Conservation (phyloP, 768 basidiomycete genomes). For the Rhizopogon roseolus region DNA sequence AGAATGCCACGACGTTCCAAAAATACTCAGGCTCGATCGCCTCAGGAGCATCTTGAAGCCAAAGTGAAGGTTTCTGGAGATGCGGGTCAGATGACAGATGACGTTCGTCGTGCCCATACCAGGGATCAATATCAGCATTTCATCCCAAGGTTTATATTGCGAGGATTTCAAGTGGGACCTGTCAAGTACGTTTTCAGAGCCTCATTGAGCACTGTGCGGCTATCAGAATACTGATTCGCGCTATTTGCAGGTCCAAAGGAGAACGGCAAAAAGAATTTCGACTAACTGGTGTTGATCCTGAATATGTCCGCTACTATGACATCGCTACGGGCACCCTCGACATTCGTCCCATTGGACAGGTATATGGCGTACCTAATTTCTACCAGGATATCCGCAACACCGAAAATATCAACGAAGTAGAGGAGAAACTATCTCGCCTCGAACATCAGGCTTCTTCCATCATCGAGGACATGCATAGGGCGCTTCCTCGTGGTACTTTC, state of each 20-base stretch:
- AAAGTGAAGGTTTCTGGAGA: too few species aligned
- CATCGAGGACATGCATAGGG: constrained; percentile 13
- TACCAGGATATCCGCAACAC: constrained; percentile 20
- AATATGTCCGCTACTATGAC: constrained; percentile 7
- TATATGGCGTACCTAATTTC: constrained; percentile 15
- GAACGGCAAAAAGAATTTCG: constrained; percentile 5
- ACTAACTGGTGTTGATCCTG: constrained; percentile 5
- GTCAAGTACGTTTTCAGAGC: neutral
- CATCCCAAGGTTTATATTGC: constrained; percentile 9
- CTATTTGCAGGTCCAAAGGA: constrained; percentile 1
- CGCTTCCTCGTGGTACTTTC: constrained; percentile 2
- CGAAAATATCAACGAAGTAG: constrained; percentile 21
- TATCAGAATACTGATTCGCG: neutral
- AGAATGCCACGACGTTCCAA: too few species aligned
- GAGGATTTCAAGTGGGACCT: constrained; percentile 1
- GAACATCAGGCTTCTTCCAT: constrained; percentile 22
- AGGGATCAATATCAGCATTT: constrained; percentile 6
- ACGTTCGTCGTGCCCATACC: neutral
- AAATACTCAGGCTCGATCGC: too few species aligned
- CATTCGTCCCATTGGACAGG: constrained; percentile 5
- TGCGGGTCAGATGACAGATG: neutral
- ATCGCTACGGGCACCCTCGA: constrained; percentile 6
- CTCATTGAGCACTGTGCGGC: neutral
- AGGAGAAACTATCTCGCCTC: constrained; percentile 21
- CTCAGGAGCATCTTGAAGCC: too few species aligned